A percentile compares a stretch with the other conserved stretches of the same genome.
phyloP scores from a whole-genome alignment of 164 flowering plant genomes.

The Warburgia ugandensis region DNA sequence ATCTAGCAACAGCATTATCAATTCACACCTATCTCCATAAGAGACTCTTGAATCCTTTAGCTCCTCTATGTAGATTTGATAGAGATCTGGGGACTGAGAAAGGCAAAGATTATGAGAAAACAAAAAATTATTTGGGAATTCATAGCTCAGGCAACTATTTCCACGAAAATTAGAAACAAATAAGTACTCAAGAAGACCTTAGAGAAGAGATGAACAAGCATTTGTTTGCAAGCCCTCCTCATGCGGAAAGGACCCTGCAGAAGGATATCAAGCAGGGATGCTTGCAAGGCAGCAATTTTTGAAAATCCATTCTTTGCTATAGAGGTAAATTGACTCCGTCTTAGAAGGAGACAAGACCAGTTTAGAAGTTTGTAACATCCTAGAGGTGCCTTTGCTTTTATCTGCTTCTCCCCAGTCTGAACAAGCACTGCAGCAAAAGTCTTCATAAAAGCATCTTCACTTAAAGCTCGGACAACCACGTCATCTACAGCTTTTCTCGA shows the following conservation, averaged over 20 bases:
- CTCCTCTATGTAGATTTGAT: conserved; percentile 54
- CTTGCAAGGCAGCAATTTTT: conserved; percentile 64
- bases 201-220: conserved; percentile 50
- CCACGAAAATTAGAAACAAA: conserved; percentile 5
- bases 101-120: conserved; percentile 5
- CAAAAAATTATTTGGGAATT: conserved; percentile 1
- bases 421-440: conserved; percentile 79
- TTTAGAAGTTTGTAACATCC: conserved; percentile 70
- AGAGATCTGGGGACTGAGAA: conserved; percentile 55
- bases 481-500: conserved; percentile 84
- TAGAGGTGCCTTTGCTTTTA: conserved; percentile 42
- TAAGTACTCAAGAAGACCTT: conserved; percentile 39
- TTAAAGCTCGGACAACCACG: conserved; percentile 48
- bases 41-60: conserved; percentile 58
- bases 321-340: conserved; percentile 56
- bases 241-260: conserved; percentile 55
- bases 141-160: not conserved
- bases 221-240: conserved; percentile 57
- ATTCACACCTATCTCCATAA: conserved; percentile 60
- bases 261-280: conserved; percentile 52
- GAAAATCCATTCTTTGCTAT: conserved; percentile 80
- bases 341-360: conserved; percentile 81
- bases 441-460: conserved; percentile 62
- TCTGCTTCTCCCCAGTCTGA: conserved; percentile 70
- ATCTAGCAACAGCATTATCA: conserved; percentile 55